A percentile compares a stretch with the other conserved stretches of the same genome.
Evolutionary conservation across 208 protist species (phyloP).

Genomic region (Ichthyophonus hoferi): DNA sequence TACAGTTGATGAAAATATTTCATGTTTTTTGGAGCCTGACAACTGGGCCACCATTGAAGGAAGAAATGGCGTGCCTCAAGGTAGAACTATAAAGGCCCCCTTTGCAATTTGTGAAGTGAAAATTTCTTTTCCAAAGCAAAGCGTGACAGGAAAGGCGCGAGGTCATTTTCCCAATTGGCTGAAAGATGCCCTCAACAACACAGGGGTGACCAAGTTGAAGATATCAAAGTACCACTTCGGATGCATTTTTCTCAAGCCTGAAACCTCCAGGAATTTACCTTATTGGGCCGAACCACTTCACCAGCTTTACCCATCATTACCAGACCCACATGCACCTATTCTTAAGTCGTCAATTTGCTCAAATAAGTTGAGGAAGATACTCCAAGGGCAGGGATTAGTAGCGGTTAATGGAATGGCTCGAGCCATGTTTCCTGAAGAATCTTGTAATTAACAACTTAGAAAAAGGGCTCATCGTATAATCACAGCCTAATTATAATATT

Average conservation of each 20-base stretch:
- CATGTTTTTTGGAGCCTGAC: not conserved
- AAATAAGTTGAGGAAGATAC: not conserved
- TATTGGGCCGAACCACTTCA: not conserved
- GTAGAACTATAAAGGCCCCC: not conserved
- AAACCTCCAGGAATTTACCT: not conserved
- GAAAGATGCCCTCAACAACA: not conserved
- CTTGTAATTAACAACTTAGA: no score
- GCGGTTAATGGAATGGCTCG: not conserved
- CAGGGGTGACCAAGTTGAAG: not conserved
- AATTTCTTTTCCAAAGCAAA: not conserved
- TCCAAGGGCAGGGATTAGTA: not conserved
- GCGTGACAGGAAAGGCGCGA: not conserved
- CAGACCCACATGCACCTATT: not conserved
- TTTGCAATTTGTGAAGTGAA: slow-evolving; percentile 7
- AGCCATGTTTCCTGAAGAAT: not conserved
- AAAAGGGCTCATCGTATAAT: no score
- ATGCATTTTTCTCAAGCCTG: not conserved
- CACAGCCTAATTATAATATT: no score
- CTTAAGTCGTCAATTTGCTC: not conserved
- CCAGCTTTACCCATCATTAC: not conserved
- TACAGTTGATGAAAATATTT: slow-evolving; percentile 11
- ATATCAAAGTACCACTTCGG: not conserved
- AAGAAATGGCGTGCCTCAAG: not conserved
- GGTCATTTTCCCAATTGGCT: not conserved
- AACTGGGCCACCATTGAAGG: not conserved